Percentiles rank a stretch among this genome's conserved stretches.
Conservation (phyloP, 305 asterid genomes). For the Plantago coronopus region DNA sequence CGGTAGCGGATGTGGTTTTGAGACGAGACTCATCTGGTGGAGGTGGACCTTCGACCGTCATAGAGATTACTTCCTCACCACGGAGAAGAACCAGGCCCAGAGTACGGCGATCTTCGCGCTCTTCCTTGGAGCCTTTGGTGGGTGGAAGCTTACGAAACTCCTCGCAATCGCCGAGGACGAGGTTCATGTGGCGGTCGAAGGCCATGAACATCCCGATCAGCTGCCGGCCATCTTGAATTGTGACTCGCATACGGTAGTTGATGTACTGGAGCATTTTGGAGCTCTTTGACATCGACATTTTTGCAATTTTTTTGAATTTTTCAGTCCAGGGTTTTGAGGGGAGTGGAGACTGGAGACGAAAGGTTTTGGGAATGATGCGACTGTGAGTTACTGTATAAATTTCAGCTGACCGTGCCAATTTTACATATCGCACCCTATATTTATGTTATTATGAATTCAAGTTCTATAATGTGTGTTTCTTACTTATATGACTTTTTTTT, state of each 20-base stretch:
- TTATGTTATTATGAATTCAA: too few species aligned
- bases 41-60: constrained; percentile 95
- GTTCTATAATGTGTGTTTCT: too few species aligned
- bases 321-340: too few species aligned
- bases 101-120: constrained; percentile 86
- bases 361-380: too few species aligned
- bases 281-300: constrained; percentile 94
- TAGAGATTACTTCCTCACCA: constrained; percentile 86
- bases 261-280: constrained; percentile 94
- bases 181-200: constrained; percentile 92
- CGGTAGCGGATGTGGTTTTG: constrained; percentile 49
- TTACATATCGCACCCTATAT: too few species aligned
- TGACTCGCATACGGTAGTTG: constrained; percentile 88
- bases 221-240: constrained; percentile 88
- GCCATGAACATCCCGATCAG: constrained; percentile 93
- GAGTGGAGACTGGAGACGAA: too few species aligned
- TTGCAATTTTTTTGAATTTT: too few species aligned
- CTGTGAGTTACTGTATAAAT: too few species aligned
- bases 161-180: constrained; percentile 91
- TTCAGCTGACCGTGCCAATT: too few species aligned
- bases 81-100: constrained; percentile 88
- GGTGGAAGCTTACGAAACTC: constrained; percentile 88
- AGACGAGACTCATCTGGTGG: constrained; percentile 85
- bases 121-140: constrained; percentile 78
- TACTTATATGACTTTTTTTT: too few species aligned